Conservation (phyloP, 2,329 filamentous ascomycete species). For the Aureobasidium pullulans region DNA sequence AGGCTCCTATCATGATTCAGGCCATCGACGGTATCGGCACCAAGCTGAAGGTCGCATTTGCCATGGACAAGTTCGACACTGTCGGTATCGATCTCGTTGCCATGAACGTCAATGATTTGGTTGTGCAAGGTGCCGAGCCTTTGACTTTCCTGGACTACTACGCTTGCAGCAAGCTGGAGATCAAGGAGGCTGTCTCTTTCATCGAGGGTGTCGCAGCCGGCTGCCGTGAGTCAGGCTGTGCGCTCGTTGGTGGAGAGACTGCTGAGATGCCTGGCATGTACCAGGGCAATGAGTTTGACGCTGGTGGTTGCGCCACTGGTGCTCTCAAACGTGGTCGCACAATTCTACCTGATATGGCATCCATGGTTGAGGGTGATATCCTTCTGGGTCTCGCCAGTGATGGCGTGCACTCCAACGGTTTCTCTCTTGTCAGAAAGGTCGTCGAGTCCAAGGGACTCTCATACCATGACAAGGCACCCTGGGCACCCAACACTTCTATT, state of each 20-base stretch:
- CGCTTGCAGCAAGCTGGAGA: slow-evolving; percentile 80
- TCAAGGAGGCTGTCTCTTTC: slow-evolving; percentile 72
- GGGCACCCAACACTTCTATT: slow-evolving; percentile 56
- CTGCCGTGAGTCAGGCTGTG: slow-evolving; percentile 77
- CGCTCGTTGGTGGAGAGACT: slow-evolving; percentile 92
- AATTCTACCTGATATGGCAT: slow-evolving; percentile 66
- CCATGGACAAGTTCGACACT: slow-evolving; percentile 81
- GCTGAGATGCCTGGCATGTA: slow-evolving; percentile 98
- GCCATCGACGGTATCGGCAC: slow-evolving; percentile 96
- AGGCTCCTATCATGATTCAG: slow-evolving; percentile 76
- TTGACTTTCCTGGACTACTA: slow-evolving; percentile 98
- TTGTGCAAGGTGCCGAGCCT: slow-evolving; percentile 91
- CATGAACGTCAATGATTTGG: slow-evolving; percentile 97
- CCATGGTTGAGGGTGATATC: slow-evolving; percentile 76
- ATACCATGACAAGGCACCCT: slow-evolving; percentile 70
- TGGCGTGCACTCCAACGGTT: slow-evolving; percentile 93
- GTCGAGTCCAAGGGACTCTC: slow-evolving; percentile 65
- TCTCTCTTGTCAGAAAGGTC: slow-evolving; percentile 90
- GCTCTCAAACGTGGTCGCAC: slow-evolving; percentile 60
- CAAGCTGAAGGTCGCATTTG: slow-evolving; percentile 92
- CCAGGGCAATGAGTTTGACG: slow-evolving; percentile 81
- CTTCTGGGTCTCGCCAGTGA: slow-evolving; percentile 78
- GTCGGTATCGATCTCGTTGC: slow-evolving; percentile 95
- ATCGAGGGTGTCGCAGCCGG: slow-evolving; percentile 84
- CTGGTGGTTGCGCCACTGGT: slow-evolving; percentile 82